Evolutionary conservation across 345 rosid genomes (phyloP), one percentile per base, ranked within the genome.

Genomic region (Eucalyptus regnans): DNA sequence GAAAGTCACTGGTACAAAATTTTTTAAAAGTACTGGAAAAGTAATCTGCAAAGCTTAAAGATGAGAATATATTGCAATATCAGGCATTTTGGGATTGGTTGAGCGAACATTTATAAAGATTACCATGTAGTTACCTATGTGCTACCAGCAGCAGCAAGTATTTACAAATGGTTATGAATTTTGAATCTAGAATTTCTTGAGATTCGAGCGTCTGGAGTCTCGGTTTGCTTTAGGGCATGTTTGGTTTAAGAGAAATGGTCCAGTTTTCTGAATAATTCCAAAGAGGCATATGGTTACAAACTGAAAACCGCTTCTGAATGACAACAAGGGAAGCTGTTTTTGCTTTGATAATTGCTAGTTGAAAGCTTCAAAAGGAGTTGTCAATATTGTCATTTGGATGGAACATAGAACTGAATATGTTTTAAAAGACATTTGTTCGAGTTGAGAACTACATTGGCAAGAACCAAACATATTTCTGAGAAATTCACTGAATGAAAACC

Each of bases 1-100:
- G 29, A 58, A 58, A 58, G 64, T 23, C 64, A 23, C 0, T 1
- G n/a, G 31, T 60, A 25, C n/a, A 10, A 27, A 3, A 1, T 0
- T 0, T 25, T 25, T 11, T 1, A 2, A 60, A 60, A 60, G n/a
- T 60, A 60, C 31, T 5, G 66, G 15, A 60, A 60, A 25, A 29
- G 66, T 25, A 60, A 60, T 60, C 3, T 60, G 31, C n/a, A 60
- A 60, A 60, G 29, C 6, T 23, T 56, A 56, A 23, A 23, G 29
- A 56, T 58, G 13, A 60, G 66, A 60, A 60, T 60, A 60, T 10
- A 60, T 60, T 60, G 66, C 31, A 60, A 60, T 60, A 60, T 10
- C n/a, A 5, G 31, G n/a, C 29, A 60, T 60, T 25, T 29, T 60
- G n/a, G 29, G 1, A 60, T 10, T 60, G 31, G 3, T 60, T 60